Evolutionary conservation across 305 asterid genomes (phyloP).

Genomic region (Fraxinus greggii): DNA sequence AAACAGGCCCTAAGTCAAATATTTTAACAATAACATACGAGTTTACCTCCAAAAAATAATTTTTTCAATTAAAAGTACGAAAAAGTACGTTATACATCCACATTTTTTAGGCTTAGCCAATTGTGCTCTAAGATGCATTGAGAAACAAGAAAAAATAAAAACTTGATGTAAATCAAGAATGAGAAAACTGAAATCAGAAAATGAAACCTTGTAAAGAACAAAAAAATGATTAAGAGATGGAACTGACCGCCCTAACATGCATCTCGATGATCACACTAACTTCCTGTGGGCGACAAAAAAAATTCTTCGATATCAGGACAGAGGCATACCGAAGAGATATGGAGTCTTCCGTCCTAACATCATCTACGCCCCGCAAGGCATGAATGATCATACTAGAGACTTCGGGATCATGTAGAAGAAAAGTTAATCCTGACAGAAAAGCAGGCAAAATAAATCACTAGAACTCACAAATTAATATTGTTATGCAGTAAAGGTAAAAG

Average conservation of each 20-base stretch:
- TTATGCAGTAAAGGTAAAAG: constrained; percentile 17
- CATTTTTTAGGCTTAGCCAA: not conserved
- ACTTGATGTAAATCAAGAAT: not conserved
- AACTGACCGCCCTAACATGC: constrained; percentile 79
- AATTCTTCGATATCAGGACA: constrained; percentile 75
- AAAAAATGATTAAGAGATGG: constrained; percentile 20
- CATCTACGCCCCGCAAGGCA: constrained; percentile 64
- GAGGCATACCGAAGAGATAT: constrained; percentile 81
- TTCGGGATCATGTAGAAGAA: constrained; percentile 77
- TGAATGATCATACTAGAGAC: constrained; percentile 57
- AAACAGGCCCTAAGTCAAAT: not conserved
- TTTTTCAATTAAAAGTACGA: not conserved
- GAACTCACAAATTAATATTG: constrained; percentile 16
- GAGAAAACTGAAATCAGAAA: constrained; percentile 20
- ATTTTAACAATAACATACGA: not conserved
- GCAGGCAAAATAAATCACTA: constrained; percentile 28
- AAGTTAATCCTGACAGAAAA: constrained; percentile 67
- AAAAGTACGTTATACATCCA: not conserved
- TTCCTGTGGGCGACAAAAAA: constrained; percentile 63
- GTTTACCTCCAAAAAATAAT: not conserved
- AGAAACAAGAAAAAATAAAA: not conserved
- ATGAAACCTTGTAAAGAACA: not conserved
- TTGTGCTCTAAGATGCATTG: not conserved
- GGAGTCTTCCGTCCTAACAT: constrained; percentile 51
- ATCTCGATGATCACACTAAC: constrained; percentile 73